These are phyloP conservation scores for Phytophthora litchii DNA, from an alignment of 352 stramenopile genomes.

Conservation along the genomic window DNA sequence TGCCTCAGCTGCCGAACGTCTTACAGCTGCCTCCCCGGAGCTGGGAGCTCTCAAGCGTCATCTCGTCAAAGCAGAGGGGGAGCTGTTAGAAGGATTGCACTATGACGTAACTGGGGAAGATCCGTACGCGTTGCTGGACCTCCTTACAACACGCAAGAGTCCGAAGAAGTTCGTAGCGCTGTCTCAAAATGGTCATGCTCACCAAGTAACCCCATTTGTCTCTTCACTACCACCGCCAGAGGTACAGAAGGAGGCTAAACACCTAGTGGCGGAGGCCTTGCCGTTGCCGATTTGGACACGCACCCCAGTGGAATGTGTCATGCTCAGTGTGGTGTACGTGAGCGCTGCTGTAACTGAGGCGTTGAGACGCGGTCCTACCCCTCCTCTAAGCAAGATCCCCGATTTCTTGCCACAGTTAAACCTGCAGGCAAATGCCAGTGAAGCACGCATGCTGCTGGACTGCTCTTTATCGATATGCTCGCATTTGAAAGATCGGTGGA, in stretches of 20 bases:
- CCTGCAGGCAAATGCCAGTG: conserved; percentile 41
- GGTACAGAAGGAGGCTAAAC: conserved; percentile 72
- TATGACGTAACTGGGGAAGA: conserved; percentile 80
- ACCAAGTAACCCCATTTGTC: conserved; percentile 23
- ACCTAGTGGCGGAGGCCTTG: conserved; percentile 59
- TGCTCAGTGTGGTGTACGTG: conserved; percentile 73
- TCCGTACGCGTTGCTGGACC: conserved; percentile 72
- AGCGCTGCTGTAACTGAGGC: conserved; percentile 57
- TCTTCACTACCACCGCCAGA: conserved; percentile 42
- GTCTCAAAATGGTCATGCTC: conserved; percentile 12
- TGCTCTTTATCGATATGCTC: conserved; percentile 62
- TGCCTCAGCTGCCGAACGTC: conserved; percentile 18
- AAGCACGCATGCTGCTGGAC: conserved; percentile 58
- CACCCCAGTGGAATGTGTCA: conserved; percentile 64
- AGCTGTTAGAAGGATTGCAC: conserved; percentile 74
- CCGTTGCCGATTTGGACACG: conserved; percentile 70
- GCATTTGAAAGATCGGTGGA: conserved; percentile 67
- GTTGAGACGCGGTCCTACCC: conserved; percentile 17
- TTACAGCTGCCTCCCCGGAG: conserved; percentile 42
- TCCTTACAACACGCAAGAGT: conserved; percentile 55
- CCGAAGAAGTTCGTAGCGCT: conserved; percentile 43
- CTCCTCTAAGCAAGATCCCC: conserved; percentile 30
- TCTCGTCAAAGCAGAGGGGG: conserved; percentile 59
- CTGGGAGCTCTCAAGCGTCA: conserved; percentile 64
- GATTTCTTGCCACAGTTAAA: conserved; percentile 58